phyloP scores from a whole-genome alignment of 2,329 filamentous ascomycete species.

The Basipetospora chlamydospora region DNA sequence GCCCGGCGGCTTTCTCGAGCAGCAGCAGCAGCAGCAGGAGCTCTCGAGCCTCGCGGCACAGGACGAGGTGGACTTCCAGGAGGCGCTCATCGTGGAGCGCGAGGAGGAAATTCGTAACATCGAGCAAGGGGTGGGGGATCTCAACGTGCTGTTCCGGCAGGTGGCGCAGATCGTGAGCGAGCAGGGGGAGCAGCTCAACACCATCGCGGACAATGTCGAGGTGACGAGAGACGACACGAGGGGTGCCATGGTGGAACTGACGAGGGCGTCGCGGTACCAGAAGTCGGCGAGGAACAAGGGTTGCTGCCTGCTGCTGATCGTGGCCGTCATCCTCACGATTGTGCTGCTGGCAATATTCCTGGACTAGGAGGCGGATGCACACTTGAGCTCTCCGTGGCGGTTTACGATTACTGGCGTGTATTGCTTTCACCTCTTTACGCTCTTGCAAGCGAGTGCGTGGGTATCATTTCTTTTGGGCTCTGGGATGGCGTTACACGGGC shows the following conservation, averaged over 20 bases:
- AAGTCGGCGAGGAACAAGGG: constrained; percentile 90
- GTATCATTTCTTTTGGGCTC: background rate
- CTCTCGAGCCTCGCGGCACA: constrained; percentile 73
- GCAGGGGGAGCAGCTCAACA: constrained; percentile 78
- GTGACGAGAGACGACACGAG: constrained; percentile 67
- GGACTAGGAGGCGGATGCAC: constrained; percentile 32
- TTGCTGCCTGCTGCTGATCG: constrained; percentile 77
- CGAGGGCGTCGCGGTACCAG: constrained; percentile 80
- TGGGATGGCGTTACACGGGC: background rate
- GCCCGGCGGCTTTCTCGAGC: constrained; percentile 28
- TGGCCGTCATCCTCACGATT: constrained; percentile 79
- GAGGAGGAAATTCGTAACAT: constrained; percentile 96
- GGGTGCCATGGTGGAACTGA: constrained; percentile 73
- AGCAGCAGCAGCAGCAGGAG: constrained; percentile 55
- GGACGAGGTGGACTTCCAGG: constrained; percentile 94
- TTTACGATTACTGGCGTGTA: too few species aligned
- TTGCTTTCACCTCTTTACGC: constrained; percentile 13
- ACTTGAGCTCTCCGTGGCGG: constrained; percentile 6
- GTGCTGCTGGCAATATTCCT: constrained; percentile 76
- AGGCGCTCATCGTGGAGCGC: constrained; percentile 86
- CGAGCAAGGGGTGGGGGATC: constrained; percentile 84
- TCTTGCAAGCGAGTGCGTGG: constrained; percentile 11
- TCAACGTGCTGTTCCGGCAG: constrained; percentile 94
- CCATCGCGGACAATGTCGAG: constrained; percentile 79
- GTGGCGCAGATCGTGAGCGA: constrained; percentile 95